phyloP scores from a whole-genome alignment of 148 eudicot species.

The Fagopyrum tataricum region DNA sequence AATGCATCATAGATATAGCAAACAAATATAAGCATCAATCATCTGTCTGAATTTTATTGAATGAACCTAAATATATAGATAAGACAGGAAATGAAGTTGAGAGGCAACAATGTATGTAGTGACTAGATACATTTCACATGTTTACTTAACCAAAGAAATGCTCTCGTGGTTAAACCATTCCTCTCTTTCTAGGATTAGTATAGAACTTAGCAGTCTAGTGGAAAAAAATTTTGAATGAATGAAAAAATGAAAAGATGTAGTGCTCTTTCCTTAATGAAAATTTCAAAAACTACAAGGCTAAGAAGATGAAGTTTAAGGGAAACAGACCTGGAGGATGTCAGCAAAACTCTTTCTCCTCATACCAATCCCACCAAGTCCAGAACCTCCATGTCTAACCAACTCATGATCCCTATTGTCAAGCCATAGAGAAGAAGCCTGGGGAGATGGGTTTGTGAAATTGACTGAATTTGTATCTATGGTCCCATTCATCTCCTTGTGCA shows the following conservation, averaged over 20 bases:
- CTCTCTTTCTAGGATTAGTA: not conserved
- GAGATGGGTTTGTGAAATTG: constrained; percentile 21
- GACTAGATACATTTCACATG: not conserved
- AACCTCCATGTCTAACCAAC: constrained; percentile 17
- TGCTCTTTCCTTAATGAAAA: no score
- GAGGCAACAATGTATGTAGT: not conserved
- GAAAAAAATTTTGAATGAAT: not conserved
- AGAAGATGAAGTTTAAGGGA: not conserved
- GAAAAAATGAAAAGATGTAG: not conserved
- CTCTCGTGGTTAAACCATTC: not conserved
- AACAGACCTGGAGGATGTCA: constrained; percentile 55
- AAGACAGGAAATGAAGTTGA: not conserved
- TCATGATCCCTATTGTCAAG: constrained; percentile 24
- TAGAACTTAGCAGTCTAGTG: not conserved
- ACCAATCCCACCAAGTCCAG: constrained; percentile 45
- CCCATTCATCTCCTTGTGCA: constrained; percentile 28
- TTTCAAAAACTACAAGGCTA: not conserved
- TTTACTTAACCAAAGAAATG: not conserved
- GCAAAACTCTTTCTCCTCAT: constrained; percentile 67
- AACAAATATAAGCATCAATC: not conserved
- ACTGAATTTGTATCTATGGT: constrained; percentile 28
- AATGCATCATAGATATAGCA: not conserved
- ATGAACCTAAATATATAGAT: not conserved
- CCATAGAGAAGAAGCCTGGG: constrained; percentile 30
- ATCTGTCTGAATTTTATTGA: not conserved